Conservation (phyloP, 495 filamentous ascomycete species). For the Penicillium coffeae region DNA sequence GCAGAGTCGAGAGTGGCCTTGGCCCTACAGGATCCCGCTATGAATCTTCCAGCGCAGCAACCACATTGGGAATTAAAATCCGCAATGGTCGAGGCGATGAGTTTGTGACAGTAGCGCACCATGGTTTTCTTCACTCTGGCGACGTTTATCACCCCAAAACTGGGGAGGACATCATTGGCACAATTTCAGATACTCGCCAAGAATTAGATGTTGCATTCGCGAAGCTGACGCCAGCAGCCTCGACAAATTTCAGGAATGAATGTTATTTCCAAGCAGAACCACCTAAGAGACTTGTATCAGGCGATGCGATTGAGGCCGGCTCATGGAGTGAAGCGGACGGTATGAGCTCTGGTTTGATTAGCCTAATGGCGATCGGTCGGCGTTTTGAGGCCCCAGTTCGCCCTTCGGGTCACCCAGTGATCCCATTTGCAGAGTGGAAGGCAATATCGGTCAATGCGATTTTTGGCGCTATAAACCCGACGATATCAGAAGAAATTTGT, state of each 20-base stretch:
- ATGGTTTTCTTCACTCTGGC: slow-evolving; percentile 18
- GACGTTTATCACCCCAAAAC: slow-evolving; percentile 22
- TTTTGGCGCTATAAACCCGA: slow-evolving; percentile 20
- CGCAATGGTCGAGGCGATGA: slow-evolving; percentile 14
- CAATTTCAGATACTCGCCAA: slow-evolving; percentile 15
- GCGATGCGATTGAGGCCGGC: slow-evolving; percentile 5
- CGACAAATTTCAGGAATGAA: slow-evolving; percentile 18
- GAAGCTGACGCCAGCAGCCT: slow-evolving; percentile 17
- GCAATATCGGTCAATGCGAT: slow-evolving; percentile 9
- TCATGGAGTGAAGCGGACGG: slow-evolving; percentile 17
- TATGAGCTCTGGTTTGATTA: slow-evolving; percentile 21
- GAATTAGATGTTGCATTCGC: slow-evolving; percentile 22
- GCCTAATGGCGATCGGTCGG: slow-evolving; percentile 8
- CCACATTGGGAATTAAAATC: slow-evolving; percentile 24
- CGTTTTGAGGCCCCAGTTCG: slow-evolving; percentile 8
- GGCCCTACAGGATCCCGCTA: slow-evolving; percentile 7
- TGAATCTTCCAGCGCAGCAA: slow-evolving; percentile 15
- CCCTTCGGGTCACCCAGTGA: slow-evolving; percentile 14
- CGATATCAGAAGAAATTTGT: slow-evolving; percentile 22
- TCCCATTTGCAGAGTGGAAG: slow-evolving; percentile 16
- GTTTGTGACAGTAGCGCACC: slow-evolving; percentile 13
- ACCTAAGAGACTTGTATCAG: slow-evolving; percentile 3
- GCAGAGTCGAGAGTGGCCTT: slow-evolving; percentile 16
- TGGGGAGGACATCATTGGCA: slow-evolving; percentile 16
- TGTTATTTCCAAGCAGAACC: slow-evolving; percentile 26